Evolutionary conservation across 305 asterid genomes (phyloP), one percentile per base, ranked within the genome.

Genomic region (Vinca major): DNA sequence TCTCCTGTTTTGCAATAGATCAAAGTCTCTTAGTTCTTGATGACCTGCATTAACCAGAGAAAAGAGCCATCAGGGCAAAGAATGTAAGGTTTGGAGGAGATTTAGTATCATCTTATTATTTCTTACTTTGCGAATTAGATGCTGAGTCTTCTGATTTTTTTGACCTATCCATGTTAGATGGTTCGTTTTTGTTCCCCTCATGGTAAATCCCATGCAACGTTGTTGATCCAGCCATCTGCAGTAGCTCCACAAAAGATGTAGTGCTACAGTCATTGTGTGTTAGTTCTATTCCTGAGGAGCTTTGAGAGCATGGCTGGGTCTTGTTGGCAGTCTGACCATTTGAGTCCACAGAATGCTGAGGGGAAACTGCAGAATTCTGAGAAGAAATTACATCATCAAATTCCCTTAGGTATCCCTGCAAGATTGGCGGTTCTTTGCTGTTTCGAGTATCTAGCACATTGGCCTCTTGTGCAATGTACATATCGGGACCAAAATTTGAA

Each of bases 301-400:
- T 72, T 56, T 53, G 69, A 17, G 75, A 75, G 83, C 82, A 78
- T 61, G 85, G 79, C 69, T 86, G 86, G 66, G 73, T 78, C 73
- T 74, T 88, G 77, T 80, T 86, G 2, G 79, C 74, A 49, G 83
- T 77, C 71, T 75, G 92, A 71, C 76, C 82, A 67, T 68, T 63
- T 65, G 85, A 82, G 70, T 82, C 81, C 20, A 78, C 66, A 43
- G 96, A 88, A 73, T 82, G 80, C 75, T 84, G 95, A 71, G 96
- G 81, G 53, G 85, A 85, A 77, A 77, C 78, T 71, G 78, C 92
- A 39, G 86, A 81, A 69, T 81, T 83, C 67, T 90, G 94, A 64
- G 96, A 91, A 69, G 88, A 89, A 75, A 85, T 77, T 58, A 87
- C 67, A 52, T 87, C 87, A 72, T 86, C 88, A 64, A 77, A 69